Evolutionary conservation across 169 alveolate genomes (phyloP).

Genomic region (Plasmodium berghei): DNA sequence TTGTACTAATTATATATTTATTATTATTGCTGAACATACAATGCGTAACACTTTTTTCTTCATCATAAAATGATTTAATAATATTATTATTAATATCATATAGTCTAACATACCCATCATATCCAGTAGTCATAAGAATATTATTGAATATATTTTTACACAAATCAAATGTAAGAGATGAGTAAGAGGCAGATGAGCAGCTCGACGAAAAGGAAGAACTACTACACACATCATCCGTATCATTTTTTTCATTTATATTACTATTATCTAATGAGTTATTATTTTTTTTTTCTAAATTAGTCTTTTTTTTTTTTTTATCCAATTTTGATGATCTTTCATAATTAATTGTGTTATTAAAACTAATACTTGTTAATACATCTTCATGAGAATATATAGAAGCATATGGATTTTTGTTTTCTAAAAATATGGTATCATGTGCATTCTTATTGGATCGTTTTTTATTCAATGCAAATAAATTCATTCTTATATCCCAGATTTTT

Average conservation of each 20-base stretch:
- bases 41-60: slow-evolving; percentile 70
- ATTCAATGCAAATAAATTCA: slow-evolving; percentile 39
- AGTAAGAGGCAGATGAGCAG: slow-evolving; percentile 30
- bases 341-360: slow-evolving; percentile 51
- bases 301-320: slow-evolving; percentile 16
- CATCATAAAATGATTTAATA: slow-evolving; percentile 65
- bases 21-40: slow-evolving; percentile 71
- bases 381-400: slow-evolving; percentile 74
- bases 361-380: slow-evolving; percentile 66
- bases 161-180: slow-evolving; percentile 35
- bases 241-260: neutral
- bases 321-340: slow-evolving; percentile 23
- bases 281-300: neutral
- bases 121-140: slow-evolving; percentile 73
- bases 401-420: slow-evolving; percentile 64
- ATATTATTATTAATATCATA: slow-evolving; percentile 73
- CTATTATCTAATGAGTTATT: neutral
- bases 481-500: slow-evolving; percentile 84
- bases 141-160: slow-evolving; percentile 36
- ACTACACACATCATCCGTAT: slow-evolving; percentile 3
- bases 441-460: slow-evolving; percentile 1
- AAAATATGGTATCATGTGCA: slow-evolving; percentile 4
- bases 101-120: slow-evolving; percentile 67
- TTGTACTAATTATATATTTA: slow-evolving; percentile 72
- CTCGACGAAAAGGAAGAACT: slow-evolving; percentile 32